A percentile compares a stretch with the other conserved stretches of the same genome.
These are phyloP conservation scores for Pichia sp. DNA, from an alignment of 1,139 yeast genomes.

Conservation along the genomic window DNA sequence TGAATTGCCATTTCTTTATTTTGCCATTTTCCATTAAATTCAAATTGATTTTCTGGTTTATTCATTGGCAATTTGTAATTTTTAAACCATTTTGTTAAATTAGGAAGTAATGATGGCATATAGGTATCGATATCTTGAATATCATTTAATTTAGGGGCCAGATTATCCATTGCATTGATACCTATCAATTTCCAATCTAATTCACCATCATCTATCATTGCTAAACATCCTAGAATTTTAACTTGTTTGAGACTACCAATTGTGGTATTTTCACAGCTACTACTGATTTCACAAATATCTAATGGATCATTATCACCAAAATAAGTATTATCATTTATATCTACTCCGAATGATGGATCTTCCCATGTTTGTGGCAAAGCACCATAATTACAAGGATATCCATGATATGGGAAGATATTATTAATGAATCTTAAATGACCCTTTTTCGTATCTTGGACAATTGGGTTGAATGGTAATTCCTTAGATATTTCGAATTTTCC, in stretches of 20 bases:
- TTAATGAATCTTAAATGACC: conserved; percentile 82
- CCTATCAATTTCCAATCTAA: conserved; percentile 95
- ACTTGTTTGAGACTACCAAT: conserved; percentile 77
- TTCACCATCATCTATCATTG: conserved; percentile 94
- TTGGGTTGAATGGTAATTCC: conserved; percentile 73
- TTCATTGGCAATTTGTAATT: conserved; percentile 94
- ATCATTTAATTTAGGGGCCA: conserved; percentile 68
- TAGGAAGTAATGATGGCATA: conserved; percentile 80
- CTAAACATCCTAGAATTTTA: conserved; percentile 88
- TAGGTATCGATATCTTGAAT: conserved; percentile 74
- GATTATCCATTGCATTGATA: conserved; percentile 74
- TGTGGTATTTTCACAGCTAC: conserved; percentile 41
- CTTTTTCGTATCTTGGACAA: conserved; percentile 87
- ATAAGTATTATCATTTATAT: conserved; percentile 19
- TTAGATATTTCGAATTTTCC: conserved; percentile 88
- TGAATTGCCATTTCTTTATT: conserved; percentile 64
- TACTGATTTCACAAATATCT: conserved; percentile 91
- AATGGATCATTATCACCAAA: conserved; percentile 95
- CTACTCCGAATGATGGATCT: conserved; percentile 37
- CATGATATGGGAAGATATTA: conserved; percentile 93
- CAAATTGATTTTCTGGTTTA: conserved; percentile 80
- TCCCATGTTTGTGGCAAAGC: conserved; percentile 99
- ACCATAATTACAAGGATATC: conserved; percentile 94
- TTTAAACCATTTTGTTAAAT: conserved; percentile 90
- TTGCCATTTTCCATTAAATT: conserved; percentile 50